Conservation (phyloP, 2,329 filamentous ascomycete species). For the Hypoxylon sp. region DNA sequence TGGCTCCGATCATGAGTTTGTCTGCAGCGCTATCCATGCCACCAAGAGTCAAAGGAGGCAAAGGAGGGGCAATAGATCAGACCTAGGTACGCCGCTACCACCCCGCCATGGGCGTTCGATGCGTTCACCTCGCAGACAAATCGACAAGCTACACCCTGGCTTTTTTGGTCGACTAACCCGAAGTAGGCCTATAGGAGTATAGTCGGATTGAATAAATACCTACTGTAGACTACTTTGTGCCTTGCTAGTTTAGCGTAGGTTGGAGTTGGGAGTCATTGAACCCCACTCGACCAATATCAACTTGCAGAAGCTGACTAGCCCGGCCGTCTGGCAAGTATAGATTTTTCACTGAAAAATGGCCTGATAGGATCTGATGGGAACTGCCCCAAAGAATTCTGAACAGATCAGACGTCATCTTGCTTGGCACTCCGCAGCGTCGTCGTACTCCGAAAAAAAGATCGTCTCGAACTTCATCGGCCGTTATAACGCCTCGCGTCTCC, state of each 20-base stretch:
- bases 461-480: conserved; percentile 14
- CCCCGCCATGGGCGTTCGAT: conserved; percentile 47
- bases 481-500: conserved; percentile 21
- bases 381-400: conserved; percentile 3
- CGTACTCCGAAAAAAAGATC: conserved; percentile 12
- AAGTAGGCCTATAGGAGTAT: conserved; percentile 34
- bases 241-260: conserved; percentile 33
- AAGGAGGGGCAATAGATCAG: conserved; percentile 46
- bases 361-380: conserved; percentile 27
- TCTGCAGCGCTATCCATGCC: conserved; percentile 41
- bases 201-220: conserved; percentile 23
- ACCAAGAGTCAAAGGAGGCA: conserved; percentile 33
- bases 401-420: conserved; percentile 42
- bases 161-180: conserved; percentile 36
- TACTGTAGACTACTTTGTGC: conserved; percentile 11
- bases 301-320: conserved; percentile 39
- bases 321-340: not conserved
- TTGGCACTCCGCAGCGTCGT: conserved; percentile 32
- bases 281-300: conserved; percentile 39
- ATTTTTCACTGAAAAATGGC: conserved; percentile 18
- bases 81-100: conserved; percentile 28
- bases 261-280: conserved; percentile 27
- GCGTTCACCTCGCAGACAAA: conserved; percentile 48
- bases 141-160: conserved; percentile 37
- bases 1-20: conserved; percentile 39